Evolutionary conservation across 2,329 filamentous ascomycete species (phyloP).

Genomic region (Pseudogymnoascus sp.): DNA sequence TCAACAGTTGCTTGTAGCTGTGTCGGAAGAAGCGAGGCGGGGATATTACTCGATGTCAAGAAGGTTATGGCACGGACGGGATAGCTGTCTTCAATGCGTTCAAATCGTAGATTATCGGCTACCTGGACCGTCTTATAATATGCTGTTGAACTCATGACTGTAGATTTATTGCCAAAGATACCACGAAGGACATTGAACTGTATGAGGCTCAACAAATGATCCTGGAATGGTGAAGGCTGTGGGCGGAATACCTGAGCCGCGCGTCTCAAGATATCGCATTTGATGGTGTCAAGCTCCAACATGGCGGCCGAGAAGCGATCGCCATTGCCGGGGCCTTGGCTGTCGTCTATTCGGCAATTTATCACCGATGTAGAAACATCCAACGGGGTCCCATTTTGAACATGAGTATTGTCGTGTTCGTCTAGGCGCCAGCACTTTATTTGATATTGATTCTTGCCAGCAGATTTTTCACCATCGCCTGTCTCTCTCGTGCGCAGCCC

Average conservation of each 20-base stretch:
- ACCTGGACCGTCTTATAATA: not conserved
- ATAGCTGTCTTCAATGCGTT: not conserved
- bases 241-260: not conserved
- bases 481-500: not conserved
- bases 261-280: not conserved
- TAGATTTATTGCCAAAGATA: not conserved
- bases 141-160: not conserved
- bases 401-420: not conserved
- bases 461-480: not conserved
- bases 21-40: conserved; percentile 13
- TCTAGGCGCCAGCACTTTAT: not conserved
- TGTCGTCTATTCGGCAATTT: not conserved
- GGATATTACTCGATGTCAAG: conserved; percentile 2
- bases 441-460: not conserved
- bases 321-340: not conserved
- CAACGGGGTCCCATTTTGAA: not conserved
- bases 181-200: not conserved
- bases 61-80: not conserved
- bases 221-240: not conserved
- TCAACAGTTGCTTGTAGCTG: conserved; percentile 11
- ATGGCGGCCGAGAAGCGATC: not conserved
- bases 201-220: not conserved
- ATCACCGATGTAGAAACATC: not conserved
- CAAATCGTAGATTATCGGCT: not conserved
- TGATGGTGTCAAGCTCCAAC: not conserved